Base-by-base conservation (phyloP, 768 basidiomycete genomes). In the Chalciporus piperatus region DNA sequence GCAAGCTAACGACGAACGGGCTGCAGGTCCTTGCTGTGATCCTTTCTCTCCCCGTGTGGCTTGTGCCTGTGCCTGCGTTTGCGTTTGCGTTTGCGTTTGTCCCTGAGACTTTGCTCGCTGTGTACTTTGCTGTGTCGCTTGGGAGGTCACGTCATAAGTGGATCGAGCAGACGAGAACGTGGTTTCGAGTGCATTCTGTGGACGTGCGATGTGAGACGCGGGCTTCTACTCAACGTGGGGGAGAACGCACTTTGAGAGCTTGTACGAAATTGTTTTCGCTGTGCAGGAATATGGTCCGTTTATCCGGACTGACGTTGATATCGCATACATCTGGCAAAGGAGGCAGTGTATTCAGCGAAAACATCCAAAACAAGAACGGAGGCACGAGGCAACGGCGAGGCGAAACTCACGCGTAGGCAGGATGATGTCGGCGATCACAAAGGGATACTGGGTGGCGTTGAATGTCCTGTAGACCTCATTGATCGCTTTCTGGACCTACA, bases 271-370 rank as follows among this genome's bases (percentile, higher is more conserved):
- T 87, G 11, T 75, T 76, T 66, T 99, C 96, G 65, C 85, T 85
- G 59, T 98, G 93, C 11, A 99, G 62, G 45, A 97, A 85, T 33
- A 98, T 88, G 0, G 92, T 95, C n/a, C 96, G 80, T 64, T 98
- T 99, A 72, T 98, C 97, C 0, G 97, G 96, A 55, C 85, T 91
- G 52, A 98, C 89, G 55, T 99, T 99, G 62, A 99, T 84, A 63
- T 99, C 97, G 60, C 83, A 90, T 0, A 82, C 74, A 50, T 84
- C 92, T 94, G 55, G 6, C 28, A 13, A 47, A 12, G 30, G 45
- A 38, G 40, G 30, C 25, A 25, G n/a, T 44, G 14, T 7, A 41
- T 11, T 22, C 14, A 20, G 19, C 7, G n/a, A 42, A 17, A 5
- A 19, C 19, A 32, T 20, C 22, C 4, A 6, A 30, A 16, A 28